Evolutionary conservation across 2,329 filamentous ascomycete genomes (phyloP).

Genomic region (Cercospora sojina): DNA sequence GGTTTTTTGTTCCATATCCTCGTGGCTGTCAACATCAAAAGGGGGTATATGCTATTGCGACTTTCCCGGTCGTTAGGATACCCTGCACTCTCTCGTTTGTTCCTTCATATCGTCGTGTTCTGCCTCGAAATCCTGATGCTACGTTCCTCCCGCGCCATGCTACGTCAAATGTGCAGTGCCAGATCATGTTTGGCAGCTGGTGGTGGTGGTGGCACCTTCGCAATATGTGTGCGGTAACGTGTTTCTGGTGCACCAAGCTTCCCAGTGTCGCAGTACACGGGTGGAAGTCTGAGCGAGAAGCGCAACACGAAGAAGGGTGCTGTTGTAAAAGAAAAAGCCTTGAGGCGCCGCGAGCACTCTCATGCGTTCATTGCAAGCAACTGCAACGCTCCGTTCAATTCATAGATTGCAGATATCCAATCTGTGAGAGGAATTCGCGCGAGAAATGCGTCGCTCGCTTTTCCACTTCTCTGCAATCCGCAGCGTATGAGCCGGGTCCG

Average conservation of each 20-base stretch:
- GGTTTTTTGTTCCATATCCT: background rate
- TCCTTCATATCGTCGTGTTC: background rate
- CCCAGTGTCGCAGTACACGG: background rate
- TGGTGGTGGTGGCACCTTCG: background rate
- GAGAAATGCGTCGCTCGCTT: constrained; percentile 32
- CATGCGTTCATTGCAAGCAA: background rate
- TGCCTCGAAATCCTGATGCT: background rate
- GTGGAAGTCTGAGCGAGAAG: background rate
- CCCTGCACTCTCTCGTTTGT: background rate
- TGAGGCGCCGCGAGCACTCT: background rate
- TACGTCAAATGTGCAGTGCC: background rate
- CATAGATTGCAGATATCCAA: constrained; percentile 30
- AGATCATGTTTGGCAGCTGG: background rate
- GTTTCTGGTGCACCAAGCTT: background rate
- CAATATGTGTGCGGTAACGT: background rate
- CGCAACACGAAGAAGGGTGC: background rate
- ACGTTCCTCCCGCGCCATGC: background rate
- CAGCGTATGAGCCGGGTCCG: constrained; percentile 28
- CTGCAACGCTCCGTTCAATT: background rate
- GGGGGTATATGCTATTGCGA: background rate
- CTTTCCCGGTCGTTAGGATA: background rate
- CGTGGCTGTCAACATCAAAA: constrained; percentile 6
- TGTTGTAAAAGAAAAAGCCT: background rate
- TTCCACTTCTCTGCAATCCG: constrained; percentile 32
- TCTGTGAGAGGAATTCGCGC: constrained; percentile 32